phyloP scores from a whole-genome alignment of 352 stramenopile genomes.

The Pythium periplocum region DNA sequence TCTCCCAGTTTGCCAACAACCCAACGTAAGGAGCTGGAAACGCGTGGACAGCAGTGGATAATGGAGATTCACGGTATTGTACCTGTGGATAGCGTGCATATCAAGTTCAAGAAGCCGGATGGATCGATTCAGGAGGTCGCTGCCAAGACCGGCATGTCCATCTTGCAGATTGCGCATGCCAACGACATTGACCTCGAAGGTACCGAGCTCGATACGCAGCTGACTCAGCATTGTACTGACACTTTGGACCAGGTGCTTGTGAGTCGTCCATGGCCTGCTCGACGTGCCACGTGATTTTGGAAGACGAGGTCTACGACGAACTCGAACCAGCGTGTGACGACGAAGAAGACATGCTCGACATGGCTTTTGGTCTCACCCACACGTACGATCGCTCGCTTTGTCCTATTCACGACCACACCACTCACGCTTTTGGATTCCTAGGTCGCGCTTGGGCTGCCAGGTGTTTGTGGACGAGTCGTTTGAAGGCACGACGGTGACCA shows the following conservation, averaged over 20 bases:
- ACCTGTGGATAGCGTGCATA: slow-evolving; percentile 43
- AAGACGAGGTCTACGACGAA: slow-evolving; percentile 88
- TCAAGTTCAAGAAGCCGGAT: slow-evolving; percentile 70
- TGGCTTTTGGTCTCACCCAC: slow-evolving; percentile 97
- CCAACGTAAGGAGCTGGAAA: slow-evolving; percentile 36
- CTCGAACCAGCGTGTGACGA: slow-evolving; percentile 92
- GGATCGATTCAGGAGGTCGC: slow-evolving; percentile 51
- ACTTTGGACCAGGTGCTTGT: slow-evolving; percentile 63
- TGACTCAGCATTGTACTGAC: neutral
- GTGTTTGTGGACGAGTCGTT: slow-evolving; percentile 90
- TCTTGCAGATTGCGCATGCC: slow-evolving; percentile 91
- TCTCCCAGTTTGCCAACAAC: slow-evolving; percentile 54
- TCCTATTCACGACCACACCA: neutral
- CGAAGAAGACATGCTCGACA: slow-evolving; percentile 99
- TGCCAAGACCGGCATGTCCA: slow-evolving; percentile 76
- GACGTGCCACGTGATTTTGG: slow-evolving; percentile 98
- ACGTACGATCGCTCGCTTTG: slow-evolving; percentile 46
- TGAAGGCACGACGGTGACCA: slow-evolving; percentile 83
- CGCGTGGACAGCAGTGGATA: neutral
- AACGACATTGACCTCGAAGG: slow-evolving; percentile 95
- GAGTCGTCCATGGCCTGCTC: slow-evolving; percentile 97
- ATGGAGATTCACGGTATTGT: neutral
- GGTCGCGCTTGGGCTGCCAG: slow-evolving; percentile 89
- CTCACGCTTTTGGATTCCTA: slow-evolving; percentile 12
- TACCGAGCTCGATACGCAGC: neutral